Base-by-base conservation (phyloP, 139 green algal genomes). In the Astrephomene gubernaculifera region DNA sequence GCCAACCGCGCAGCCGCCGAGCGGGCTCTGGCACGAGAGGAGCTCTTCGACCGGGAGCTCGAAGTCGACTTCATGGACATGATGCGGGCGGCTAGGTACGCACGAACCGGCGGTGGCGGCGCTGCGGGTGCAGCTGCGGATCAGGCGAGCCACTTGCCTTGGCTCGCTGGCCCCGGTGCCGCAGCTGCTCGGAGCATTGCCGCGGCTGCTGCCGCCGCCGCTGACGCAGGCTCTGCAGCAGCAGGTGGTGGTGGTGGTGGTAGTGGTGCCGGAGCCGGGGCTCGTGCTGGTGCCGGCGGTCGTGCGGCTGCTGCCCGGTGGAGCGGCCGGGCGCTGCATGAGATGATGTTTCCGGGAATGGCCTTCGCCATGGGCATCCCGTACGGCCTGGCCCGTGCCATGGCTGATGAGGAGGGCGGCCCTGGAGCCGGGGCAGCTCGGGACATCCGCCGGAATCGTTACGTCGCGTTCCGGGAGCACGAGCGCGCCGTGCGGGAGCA, bases 401-500 rank as follows among this genome's bases (percentile, higher is more conserved):
- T 72, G 49, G 49, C 12, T 35, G 38, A 38, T 38, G 38, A 52
- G 31, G 38, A 12, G 68, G 63, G 31, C 10, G 31, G 31, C 10
- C 12, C 22, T 10, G 25, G 63, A 24, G 4, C 10, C 24, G 25
- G 5, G 4, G 25, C 14, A 70, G 24, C 33, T 45, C 49, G 49
- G 49, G 17, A 12, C 12, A 57, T 25, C 49, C 49, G 49, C 49
- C 49, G 12, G 49, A 17, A 57, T 25, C 12, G 49, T 12, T 25
- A 17, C 21, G 22, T 17, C 4, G 52, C 52, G 24, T 75, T 57
- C 68, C 74, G 74, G 38, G 54, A 71, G 54, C n/a, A 52, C 3
- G 52, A 25, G 29, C 22, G 27, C 27, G 74, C 53, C 36, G 71
- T 85, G 63, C 79, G 64, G 2, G 64, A 85, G 31, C 60, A 72